phyloP scores from a whole-genome alignment of 371 early-diverging fungal species.

The Mortierella sp. region DNA sequence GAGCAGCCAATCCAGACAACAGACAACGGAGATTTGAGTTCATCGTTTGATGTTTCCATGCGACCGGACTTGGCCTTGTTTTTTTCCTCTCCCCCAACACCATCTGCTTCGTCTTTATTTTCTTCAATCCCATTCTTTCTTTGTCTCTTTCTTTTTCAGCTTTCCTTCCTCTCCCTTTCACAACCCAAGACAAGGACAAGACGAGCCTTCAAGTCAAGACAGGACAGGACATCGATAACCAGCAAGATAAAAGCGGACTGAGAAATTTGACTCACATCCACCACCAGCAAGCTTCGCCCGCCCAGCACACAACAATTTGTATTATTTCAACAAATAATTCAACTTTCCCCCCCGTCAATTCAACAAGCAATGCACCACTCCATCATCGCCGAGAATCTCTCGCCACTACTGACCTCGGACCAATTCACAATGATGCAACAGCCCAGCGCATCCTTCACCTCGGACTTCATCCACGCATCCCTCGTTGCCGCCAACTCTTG shows the following conservation, averaged over 20 bases:
- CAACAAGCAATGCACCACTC: slow-evolving; percentile 36
- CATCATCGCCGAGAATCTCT: slow-evolving; percentile 33
- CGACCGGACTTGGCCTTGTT: not conserved
- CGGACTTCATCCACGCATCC: slow-evolving; percentile 3
- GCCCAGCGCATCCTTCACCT: not conserved
- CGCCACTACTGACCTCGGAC: slow-evolving; percentile 29
- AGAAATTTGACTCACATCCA: not conserved
- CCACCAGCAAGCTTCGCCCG: not conserved
- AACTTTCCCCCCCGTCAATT: not conserved
- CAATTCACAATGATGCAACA: slow-evolving; percentile 36
- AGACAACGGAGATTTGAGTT: not conserved
- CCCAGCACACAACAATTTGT: not conserved
- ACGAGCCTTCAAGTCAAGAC: not conserved
- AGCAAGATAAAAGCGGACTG: not conserved
- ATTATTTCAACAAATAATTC: too few relatives aligned
- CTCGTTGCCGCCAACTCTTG: slow-evolving; percentile 17
- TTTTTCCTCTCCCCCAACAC: not conserved
- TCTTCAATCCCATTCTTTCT: too few relatives aligned
- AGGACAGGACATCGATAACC: not conserved
- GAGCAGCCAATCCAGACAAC: not conserved
- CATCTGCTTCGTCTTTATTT: not conserved
- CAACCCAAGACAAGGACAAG: not conserved
- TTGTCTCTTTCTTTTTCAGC: not conserved
- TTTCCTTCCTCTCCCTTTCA: not conserved
- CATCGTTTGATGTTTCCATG: not conserved